These are phyloP conservation scores for barrel medic (Medicago truncatula) DNA, from an alignment of 306 rosid species.

Conservation along the genomic window DNA sequence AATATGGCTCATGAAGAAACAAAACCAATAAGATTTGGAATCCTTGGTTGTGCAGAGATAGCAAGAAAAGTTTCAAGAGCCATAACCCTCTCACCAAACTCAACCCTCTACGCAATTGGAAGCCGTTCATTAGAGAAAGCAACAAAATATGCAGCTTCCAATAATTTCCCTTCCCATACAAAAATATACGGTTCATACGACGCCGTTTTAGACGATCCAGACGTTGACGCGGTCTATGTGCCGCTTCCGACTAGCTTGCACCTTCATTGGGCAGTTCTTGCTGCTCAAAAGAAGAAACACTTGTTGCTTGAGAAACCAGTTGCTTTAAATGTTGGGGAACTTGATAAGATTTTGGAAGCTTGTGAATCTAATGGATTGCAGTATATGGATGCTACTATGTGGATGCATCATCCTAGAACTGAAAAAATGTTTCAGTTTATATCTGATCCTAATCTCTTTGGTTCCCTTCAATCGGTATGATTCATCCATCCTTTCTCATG, in stretches of 20 bases:
- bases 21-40: constrained; percentile 59
- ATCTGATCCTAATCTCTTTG: constrained; percentile 57
- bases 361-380: constrained; percentile 74
- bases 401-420: constrained; percentile 90
- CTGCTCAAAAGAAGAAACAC: constrained; percentile 83
- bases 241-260: constrained; percentile 82
- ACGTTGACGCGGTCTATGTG: constrained; percentile 72
- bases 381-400: constrained; percentile 87
- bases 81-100: constrained; percentile 63
- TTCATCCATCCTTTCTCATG: neutral
- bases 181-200: constrained; percentile 79
- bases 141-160: constrained; percentile 56
- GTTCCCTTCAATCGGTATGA: constrained; percentile 64
- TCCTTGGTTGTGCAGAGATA: constrained; percentile 77
- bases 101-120: constrained; percentile 60
- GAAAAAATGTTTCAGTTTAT: constrained; percentile 62
- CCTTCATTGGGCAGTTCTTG: constrained; percentile 71
- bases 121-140: constrained; percentile 80
- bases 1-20: constrained; percentile 38
- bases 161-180: constrained; percentile 56
- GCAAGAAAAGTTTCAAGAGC: constrained; percentile 77
- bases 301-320: constrained; percentile 82
- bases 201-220: constrained; percentile 67
- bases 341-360: constrained; percentile 63
- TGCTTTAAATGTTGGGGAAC: constrained; percentile 66